Base-by-base conservation (phyloP, 192 early-diverging fungal species). In the Phlyctochytrium bullatum region DNA sequence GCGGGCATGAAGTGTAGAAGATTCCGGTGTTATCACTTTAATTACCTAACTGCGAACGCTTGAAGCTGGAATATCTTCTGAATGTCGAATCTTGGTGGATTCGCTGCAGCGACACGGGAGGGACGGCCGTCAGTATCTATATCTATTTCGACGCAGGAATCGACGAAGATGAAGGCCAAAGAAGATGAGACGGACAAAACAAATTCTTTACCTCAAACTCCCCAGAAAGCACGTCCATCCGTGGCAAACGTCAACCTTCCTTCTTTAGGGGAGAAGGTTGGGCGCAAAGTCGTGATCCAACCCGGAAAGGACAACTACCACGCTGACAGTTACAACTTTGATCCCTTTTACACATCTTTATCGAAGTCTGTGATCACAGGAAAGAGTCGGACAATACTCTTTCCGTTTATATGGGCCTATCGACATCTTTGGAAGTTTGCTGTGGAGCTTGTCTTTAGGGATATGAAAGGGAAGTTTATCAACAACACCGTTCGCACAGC, bases 401-500 rank as follows among this genome's bases (percentile, higher is more conserved):
- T 14, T 20, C 40, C 40, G 10, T 14, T 47, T 20, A 47, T 47
- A 6, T 20, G 20, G 20, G 10, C 20, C 6, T 47, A 47, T 20
- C 40, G 40, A 47, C 6, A 20, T 14, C 10, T 20, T 20, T 47
- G 40, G 40, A 20, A 14, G 10, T 20, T 47, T 47, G 6, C 20
- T 14, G 10, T 14, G 20, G 20, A 47, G 20, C 6, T 47, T 20
- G 25, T 57, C 54, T 57, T 20, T 28, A 6, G 54, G 12, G 10
- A 14, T 10, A 57, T 57, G 54, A 57, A 57, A 57, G 54, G 54
- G 6, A 57, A 57, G 25, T 88, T 79, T 64, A 77, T 88, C 10
- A 64, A 73, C 61, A 88, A 88, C 66, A 61, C 66, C 10, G 81
- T 88, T 29, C 78, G 86, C n/a, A 88, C 86, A 2, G 79, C 86